Percentiles rank a stretch among this genome's conserved stretches.
phyloP scores from a whole-genome alignment of 768 basidiomycete genomes.

The Cystofilobasidium bisporidii region DNA sequence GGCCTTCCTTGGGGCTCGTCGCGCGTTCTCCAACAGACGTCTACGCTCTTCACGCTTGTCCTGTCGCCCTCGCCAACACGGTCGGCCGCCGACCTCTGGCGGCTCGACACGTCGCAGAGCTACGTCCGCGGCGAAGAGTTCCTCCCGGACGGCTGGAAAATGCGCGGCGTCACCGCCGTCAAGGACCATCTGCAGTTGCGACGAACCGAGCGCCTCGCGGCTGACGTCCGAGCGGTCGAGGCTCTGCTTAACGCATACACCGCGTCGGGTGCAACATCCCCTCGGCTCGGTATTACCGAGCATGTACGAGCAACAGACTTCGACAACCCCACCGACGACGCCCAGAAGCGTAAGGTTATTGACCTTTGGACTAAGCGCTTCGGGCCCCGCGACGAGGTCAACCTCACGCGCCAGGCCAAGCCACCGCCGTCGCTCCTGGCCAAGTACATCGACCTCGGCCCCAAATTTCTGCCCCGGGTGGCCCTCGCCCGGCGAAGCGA shows the following conservation, averaged over 20 bases:
- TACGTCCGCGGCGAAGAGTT: constrained; percentile 88
- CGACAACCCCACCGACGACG: background rate
- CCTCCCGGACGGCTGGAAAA: constrained; percentile 64
- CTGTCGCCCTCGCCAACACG: constrained; percentile 76
- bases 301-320: background rate
- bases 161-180: constrained; percentile 77
- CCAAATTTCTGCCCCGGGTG: constrained; percentile 11
- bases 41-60: constrained; percentile 70
- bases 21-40: constrained; percentile 67
- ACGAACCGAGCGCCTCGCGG: constrained; percentile 60
- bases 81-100: constrained; percentile 82
- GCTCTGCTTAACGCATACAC: constrained; percentile 52
- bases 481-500: constrained; percentile 48
- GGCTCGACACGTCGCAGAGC: constrained; percentile 74
- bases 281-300: background rate
- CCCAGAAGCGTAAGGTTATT: background rate
- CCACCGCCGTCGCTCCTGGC: background rate
- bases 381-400: background rate
- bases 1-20: constrained; percentile 61
- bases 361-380: background rate
- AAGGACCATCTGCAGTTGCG: constrained; percentile 72
- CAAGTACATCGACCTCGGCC: constrained; percentile 10
- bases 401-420: background rate
- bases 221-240: constrained; percentile 82
- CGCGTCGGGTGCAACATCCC: background rate